These are phyloP conservation scores for Salix koriyanagi DNA, from an alignment of 345 rosid genomes.

Conservation along the genomic window DNA sequence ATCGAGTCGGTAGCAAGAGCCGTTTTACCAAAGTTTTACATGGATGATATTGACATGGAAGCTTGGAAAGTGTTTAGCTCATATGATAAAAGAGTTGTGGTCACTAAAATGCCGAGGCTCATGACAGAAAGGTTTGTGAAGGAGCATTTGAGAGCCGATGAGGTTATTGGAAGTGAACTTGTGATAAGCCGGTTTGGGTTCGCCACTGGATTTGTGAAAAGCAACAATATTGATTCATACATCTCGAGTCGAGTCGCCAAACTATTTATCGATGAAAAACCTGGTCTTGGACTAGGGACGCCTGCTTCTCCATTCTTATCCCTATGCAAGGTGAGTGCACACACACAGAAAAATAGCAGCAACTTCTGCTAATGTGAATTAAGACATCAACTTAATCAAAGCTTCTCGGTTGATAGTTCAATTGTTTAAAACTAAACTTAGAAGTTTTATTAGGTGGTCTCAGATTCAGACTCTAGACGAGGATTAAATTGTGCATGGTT, in stretches of 20 bases:
- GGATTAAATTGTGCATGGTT: no score
- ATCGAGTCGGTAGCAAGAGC: constrained; percentile 83
- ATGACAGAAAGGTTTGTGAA: constrained; percentile 79
- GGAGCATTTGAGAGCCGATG: constrained; percentile 72
- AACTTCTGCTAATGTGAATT: background rate
- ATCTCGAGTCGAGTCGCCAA: constrained; percentile 33
- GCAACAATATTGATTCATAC: constrained; percentile 16
- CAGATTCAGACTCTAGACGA: no score
- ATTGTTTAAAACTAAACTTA: background rate
- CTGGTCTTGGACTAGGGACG: constrained; percentile 53
- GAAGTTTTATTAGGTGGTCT: background rate
- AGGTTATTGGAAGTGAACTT: constrained; percentile 70
- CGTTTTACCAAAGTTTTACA: constrained; percentile 74
- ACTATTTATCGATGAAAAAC: constrained; percentile 46
- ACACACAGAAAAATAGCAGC: background rate
- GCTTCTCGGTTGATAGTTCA: background rate
- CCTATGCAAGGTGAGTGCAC: constrained; percentile 54
- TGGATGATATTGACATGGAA: constrained; percentile 66
- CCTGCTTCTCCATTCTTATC: constrained; percentile 39
- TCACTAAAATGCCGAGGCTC: constrained; percentile 64
- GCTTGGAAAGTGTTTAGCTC: constrained; percentile 71
- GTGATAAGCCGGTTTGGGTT: constrained; percentile 59
- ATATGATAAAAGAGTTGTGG: constrained; percentile 56
- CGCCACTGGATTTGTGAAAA: constrained; percentile 50
- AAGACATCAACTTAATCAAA: background rate